Conservation (phyloP, 306 rosid genomes). For the Cercis canadensis region DNA sequence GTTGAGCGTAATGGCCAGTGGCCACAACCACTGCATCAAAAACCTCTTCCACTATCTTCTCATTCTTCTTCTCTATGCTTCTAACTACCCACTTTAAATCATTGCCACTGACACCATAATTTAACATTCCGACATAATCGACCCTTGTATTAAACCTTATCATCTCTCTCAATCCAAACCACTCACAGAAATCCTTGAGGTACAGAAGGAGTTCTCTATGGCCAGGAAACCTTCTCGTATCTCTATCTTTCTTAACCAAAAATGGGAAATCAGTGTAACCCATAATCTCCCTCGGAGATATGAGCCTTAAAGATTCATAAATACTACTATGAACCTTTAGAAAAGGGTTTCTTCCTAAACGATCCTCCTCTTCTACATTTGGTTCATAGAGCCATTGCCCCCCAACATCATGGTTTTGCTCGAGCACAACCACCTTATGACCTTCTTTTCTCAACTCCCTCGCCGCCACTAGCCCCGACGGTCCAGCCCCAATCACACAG, state of each 20-base stretch:
- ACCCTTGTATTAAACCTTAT: constrained; percentile 84
- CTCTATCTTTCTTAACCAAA: constrained; percentile 74
- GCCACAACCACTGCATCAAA: constrained; percentile 96
- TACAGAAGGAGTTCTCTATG: constrained; percentile 71
- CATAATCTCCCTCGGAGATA: constrained; percentile 85
- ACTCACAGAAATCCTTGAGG: constrained; percentile 71
- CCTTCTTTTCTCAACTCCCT: constrained; percentile 89
- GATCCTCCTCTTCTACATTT: constrained; percentile 65
- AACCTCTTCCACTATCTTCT: constrained; percentile 59
- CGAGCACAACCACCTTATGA: constrained; percentile 66
- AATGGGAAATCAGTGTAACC: constrained; percentile 90
- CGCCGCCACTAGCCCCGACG: constrained; percentile 85
- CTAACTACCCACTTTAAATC: constrained; percentile 79
- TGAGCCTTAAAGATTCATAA: constrained; percentile 71
- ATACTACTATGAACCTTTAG: constrained; percentile 74
- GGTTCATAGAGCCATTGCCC: constrained; percentile 94
- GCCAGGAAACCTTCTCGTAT: constrained; percentile 83
- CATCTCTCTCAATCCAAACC: constrained; percentile 73
- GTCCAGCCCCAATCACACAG: constrained; percentile 93
- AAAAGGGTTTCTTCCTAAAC: constrained; percentile 62
- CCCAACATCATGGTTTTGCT: constrained; percentile 87
- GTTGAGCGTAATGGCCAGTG: constrained; percentile 84
- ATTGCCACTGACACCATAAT: constrained; percentile 51
- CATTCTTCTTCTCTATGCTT: constrained; percentile 55
- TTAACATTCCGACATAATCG: constrained; percentile 70